phyloP scores from a whole-genome alignment of 768 basidiomycete species.

The Trametes maxima region DNA sequence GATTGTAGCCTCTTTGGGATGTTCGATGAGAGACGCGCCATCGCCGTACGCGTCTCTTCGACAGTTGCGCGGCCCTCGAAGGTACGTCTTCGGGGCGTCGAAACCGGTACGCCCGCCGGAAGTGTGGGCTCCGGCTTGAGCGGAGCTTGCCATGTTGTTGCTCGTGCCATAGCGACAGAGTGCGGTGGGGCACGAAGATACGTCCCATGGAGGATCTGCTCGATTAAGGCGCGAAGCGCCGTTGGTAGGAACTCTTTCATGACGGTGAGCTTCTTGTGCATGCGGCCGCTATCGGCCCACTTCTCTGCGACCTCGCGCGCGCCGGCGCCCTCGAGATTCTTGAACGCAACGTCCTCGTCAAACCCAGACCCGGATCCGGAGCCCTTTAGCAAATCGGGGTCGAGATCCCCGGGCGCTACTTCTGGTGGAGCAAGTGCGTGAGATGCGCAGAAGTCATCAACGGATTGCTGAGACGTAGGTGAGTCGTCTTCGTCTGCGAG shows the following conservation, averaged over 20 bases:
- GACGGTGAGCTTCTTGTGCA: conserved; percentile 45
- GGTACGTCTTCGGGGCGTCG: not conserved
- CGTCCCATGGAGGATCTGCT: conserved; percentile 30
- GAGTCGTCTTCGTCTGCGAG: conserved; percentile 37
- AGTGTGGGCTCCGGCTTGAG: not conserved
- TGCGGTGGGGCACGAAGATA: conserved; percentile 23
- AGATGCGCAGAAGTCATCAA: conserved; percentile 6
- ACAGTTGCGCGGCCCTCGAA: conserved; percentile 24
- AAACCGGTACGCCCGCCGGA: not conserved
- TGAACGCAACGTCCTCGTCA: conserved; percentile 53
- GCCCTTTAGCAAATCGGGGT: conserved; percentile 10
- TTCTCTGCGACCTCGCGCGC: conserved; percentile 47
- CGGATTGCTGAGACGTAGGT: conserved; percentile 9
- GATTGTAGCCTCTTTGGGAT: conserved; percentile 30
- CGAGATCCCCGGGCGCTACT: conserved; percentile 14
- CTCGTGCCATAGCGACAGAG: conserved; percentile 13
- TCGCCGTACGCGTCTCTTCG: conserved; percentile 22
- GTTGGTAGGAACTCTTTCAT: conserved; percentile 48
- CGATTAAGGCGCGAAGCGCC: conserved; percentile 38
- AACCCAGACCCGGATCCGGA: too few relatives aligned
- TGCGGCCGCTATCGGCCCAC: conserved; percentile 57
- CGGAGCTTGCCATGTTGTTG: not conserved
- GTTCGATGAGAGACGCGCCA: conserved; percentile 28
- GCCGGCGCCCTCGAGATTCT: conserved; percentile 61
- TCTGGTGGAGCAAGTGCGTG: not conserved